These are phyloP conservation scores for Tolypocladium amazonense DNA, from an alignment of 2,329 filamentous ascomycete species.

Conservation along the genomic window DNA sequence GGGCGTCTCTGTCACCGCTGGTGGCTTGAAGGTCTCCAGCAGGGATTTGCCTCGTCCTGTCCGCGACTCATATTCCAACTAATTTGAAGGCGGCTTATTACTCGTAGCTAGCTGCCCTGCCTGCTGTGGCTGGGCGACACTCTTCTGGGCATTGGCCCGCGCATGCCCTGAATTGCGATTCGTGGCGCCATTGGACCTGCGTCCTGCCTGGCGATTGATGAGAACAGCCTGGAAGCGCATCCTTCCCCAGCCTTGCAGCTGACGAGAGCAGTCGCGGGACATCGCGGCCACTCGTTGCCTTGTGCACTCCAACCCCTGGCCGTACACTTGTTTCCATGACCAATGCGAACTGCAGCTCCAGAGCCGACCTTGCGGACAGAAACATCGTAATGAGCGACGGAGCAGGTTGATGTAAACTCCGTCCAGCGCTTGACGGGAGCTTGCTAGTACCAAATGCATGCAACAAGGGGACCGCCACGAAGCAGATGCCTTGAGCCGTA, in stretches of 20 bases:
- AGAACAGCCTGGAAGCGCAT: not conserved
- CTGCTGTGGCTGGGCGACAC: not conserved
- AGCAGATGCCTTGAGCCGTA: too few relatives aligned
- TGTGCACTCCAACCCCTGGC: not conserved
- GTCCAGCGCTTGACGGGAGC: too few relatives aligned
- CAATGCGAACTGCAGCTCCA: not conserved
- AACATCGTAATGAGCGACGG: not conserved
- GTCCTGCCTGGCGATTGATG: not conserved
- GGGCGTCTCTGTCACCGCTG: not conserved
- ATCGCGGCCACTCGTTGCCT: not conserved
- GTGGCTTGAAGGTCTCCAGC: not conserved
- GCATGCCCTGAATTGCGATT: not conserved
- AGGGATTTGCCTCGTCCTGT: not conserved
- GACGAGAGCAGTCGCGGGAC: not conserved
- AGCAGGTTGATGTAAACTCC: too few relatives aligned
- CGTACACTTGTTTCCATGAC: not conserved
- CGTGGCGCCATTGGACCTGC: not conserved
- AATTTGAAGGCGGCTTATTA: not conserved
- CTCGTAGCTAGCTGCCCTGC: not conserved
- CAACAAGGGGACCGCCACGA: too few relatives aligned
- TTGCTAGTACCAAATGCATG: too few relatives aligned
- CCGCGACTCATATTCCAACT: not conserved
- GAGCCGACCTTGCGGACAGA: not conserved
- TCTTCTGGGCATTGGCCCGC: not conserved
- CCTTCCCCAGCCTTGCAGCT: too few relatives aligned